Evolutionary conservation across 2,329 filamentous ascomycete genomes (phyloP), one percentile per base, ranked within the genome.

Genomic region (Ceratocystis diversiconidia): DNA sequence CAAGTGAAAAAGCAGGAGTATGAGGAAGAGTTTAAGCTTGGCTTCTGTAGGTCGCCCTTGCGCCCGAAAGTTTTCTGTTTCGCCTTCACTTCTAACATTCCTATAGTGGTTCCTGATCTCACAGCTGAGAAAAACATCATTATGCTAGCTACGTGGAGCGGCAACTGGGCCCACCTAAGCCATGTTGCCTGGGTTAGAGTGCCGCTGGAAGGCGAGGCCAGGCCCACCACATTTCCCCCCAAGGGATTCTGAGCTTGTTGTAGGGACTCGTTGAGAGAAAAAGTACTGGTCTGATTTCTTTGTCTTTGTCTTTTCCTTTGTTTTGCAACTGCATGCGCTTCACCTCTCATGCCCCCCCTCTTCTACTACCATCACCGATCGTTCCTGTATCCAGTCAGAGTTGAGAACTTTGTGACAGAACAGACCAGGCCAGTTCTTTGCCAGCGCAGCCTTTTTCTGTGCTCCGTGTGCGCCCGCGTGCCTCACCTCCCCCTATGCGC

Each of bases 201-300:
- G 65, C 82, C 82, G 3, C 84, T 80, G 66, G 79, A 82, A 36
- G 90, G 90, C 3, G 77, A 74, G 12, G 80, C 85, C 68, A 82
- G 85, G 71, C 77, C 84, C n/a, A 87, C 88, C 28, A 87, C 80
- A 68, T 96, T 96, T 72, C 92, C 92, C 22, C 90, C 90, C 2
- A 67, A 67, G 50, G 66, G 66, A 30, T 48, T 64, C 62, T 67
- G 30, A 67, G 32, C 19, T 5, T 15, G 36, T 3, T 17, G 8
- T 6, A 19, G n/a, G 22, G 10, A 17, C 52, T 32, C 2, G 15
- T 5, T 57, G 52, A 17, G 30, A 57, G 30, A 57, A 19, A 4
- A 28, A 15, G 15, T 64, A 41, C 25, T 55, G 25, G 30, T 32
- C 22, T 41, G 36, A n/a, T 60, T 44, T 55, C 25, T 30, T 25